phyloP scores from a whole-genome alignment of 1,284 basidiomycete species.

The Melanopsichium pennsylvanicum region DNA sequence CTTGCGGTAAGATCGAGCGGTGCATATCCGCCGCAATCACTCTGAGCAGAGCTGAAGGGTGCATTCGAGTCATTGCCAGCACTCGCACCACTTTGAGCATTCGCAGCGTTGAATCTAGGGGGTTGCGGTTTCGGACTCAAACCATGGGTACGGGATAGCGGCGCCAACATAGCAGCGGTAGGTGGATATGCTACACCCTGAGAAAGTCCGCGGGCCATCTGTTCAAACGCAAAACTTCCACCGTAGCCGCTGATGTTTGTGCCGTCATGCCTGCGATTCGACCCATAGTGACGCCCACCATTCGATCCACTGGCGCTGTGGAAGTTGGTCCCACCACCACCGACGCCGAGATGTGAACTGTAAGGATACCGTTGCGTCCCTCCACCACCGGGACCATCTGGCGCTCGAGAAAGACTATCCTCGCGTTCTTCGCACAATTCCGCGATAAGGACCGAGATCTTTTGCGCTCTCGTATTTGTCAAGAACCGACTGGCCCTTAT shows the following conservation, averaged over 20 bases:
- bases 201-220: conserved; percentile 60
- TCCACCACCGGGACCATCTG: conserved; percentile 41
- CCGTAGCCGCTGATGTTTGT: conserved; percentile 44
- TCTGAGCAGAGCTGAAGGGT: conserved; percentile 44
- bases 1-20: conserved; percentile 29
- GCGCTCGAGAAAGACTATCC: conserved; percentile 60
- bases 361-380: conserved; percentile 30
- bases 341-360: conserved; percentile 19
- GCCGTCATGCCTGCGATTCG: conserved; percentile 38
- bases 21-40: conserved; percentile 43
- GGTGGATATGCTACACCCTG: conserved; percentile 57
- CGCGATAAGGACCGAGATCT: conserved; percentile 53
- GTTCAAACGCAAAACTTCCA: conserved; percentile 62
- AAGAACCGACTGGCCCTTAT: conserved; percentile 84
- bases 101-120: conserved; percentile 18
- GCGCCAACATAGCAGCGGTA: conserved; percentile 60
- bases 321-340: conserved; percentile 17
- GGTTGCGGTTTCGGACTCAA: conserved; percentile 50
- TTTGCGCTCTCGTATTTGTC: conserved; percentile 42
- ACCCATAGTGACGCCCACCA: conserved; percentile 29
- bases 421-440: conserved; percentile 65
- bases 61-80: conserved; percentile 9
- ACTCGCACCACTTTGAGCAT: conserved; percentile 10
- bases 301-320: conserved; percentile 13
- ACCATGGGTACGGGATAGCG: conserved; percentile 57